These are phyloP conservation scores for Nicotiana sylvestris DNA, from an alignment of 257 asterid genomes.

Conservation along the genomic window DNA sequence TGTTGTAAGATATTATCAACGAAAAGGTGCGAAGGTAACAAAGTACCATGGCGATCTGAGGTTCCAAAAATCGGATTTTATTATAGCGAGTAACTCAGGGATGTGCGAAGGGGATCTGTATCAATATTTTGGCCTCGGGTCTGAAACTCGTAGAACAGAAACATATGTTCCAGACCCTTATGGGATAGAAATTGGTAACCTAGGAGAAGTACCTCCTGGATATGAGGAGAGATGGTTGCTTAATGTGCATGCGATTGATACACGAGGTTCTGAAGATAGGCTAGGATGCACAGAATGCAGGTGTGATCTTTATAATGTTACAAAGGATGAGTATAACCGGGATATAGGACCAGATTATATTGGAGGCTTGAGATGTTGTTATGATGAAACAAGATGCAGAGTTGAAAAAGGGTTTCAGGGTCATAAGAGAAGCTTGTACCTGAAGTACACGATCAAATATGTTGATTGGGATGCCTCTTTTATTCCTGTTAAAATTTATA, in stretches of 20 bases:
- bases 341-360: slow-evolving; percentile 29
- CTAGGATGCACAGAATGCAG: slow-evolving; percentile 79
- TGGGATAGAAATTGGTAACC: slow-evolving; percentile 66
- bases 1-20: slow-evolving; percentile 38
- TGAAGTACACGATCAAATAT: slow-evolving; percentile 61
- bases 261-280: slow-evolving; percentile 63
- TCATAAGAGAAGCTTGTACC: slow-evolving; percentile 41
- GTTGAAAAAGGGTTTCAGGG: slow-evolving; percentile 41
- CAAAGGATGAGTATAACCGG: slow-evolving; percentile 34
- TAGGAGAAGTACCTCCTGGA: slow-evolving; percentile 48
- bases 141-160: slow-evolving; percentile 72
- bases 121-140: slow-evolving; percentile 84
- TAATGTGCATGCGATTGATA: slow-evolving; percentile 82
- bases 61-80: slow-evolving; percentile 27
- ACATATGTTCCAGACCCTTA: slow-evolving; percentile 67
- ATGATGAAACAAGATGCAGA: slow-evolving; percentile 56
- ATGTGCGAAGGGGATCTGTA: slow-evolving; percentile 42
- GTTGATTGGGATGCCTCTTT: slow-evolving; percentile 52
- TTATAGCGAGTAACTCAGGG: slow-evolving; percentile 43
- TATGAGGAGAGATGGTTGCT: slow-evolving; percentile 71
- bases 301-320: slow-evolving; percentile 67
- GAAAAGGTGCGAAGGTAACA: slow-evolving; percentile 19
- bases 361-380: slow-evolving; percentile 75
- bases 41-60: slow-evolving; percentile 8
- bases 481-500: slow-evolving; percentile 57